Percentiles rank a stretch among this genome's conserved stretches.
phyloP scores from a whole-genome alignment of 2,329 filamentous ascomycete species.

The Fusarium ramigenum region DNA sequence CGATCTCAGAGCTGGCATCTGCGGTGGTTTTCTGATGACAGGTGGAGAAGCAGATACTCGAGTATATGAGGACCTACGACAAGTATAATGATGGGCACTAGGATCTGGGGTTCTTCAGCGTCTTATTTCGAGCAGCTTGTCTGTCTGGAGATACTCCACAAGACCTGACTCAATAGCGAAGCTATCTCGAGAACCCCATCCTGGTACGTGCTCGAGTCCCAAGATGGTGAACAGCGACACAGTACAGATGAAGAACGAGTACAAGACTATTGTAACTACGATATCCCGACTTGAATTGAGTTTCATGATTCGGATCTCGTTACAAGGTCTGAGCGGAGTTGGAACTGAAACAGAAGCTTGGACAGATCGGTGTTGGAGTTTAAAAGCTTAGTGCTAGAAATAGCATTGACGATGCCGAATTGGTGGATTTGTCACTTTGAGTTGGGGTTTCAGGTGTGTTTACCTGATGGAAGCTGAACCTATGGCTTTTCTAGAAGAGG shows the following conservation, averaged over 20 bases:
- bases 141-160: background rate
- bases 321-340: background rate
- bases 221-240: background rate
- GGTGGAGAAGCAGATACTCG: conserved; percentile 4
- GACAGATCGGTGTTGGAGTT: background rate
- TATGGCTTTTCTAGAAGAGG: background rate
- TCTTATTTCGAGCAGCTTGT: background rate
- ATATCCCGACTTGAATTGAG: background rate
- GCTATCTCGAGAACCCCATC: background rate
- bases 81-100: conserved; percentile 3
- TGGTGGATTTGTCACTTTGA: background rate
- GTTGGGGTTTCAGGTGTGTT: background rate
- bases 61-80: conserved; percentile 13
- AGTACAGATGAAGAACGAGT: background rate
- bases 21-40: conserved; percentile 4
- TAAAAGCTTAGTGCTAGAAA: background rate
- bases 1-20: background rate
- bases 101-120: conserved; percentile 4
- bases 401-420: background rate
- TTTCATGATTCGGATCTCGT: conserved; percentile 3
- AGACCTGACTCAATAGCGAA: conserved; percentile 13
- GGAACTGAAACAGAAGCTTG: conserved; percentile 16
- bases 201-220: conserved; percentile 12
- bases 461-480: background rate
- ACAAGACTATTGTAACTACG: background rate